These are phyloP conservation scores for Zygosaccharomyces sapae DNA, from an alignment of 1,139 yeast species.

Conservation along the genomic window DNA sequence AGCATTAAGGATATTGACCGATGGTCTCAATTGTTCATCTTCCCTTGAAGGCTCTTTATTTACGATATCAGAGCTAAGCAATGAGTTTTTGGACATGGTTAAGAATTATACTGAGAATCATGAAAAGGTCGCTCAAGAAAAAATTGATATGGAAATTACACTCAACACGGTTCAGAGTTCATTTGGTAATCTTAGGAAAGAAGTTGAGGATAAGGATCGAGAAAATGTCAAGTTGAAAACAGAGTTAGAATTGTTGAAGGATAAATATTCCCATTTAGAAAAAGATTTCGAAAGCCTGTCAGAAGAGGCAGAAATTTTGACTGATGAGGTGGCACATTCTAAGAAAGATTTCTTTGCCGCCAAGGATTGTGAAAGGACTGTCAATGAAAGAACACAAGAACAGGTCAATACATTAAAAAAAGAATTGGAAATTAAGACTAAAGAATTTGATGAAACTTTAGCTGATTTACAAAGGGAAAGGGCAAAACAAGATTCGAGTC, in stretches of 20 bases:
- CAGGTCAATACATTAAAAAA: constrained; percentile 3
- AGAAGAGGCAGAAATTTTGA: constrained; percentile 12
- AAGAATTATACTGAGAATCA: constrained; percentile 7
- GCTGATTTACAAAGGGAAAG: constrained; percentile 1
- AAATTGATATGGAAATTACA: constrained; percentile 1
- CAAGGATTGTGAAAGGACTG: constrained; percentile 4
- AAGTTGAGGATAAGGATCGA: constrained; percentile 1
- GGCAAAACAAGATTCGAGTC: too few species aligned
- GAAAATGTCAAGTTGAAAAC: constrained; percentile 7
- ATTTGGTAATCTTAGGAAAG: constrained; percentile 1
- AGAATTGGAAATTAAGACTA: constrained; percentile 5
- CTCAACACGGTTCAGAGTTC: constrained; percentile 2
- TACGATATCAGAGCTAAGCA: constrained; percentile 11
- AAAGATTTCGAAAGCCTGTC: constrained; percentile 7
- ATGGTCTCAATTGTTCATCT: constrained; percentile 4
- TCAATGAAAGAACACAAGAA: constrained; percentile 8
- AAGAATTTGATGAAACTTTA: background rate
- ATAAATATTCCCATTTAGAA: constrained; percentile 2
- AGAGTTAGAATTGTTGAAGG: constrained; percentile 10
- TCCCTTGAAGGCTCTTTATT: constrained; percentile 5
- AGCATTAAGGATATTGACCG: constrained; percentile 10
- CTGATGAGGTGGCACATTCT: constrained; percentile 10
- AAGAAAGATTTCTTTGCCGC: constrained; percentile 10
- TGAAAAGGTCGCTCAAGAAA: constrained; percentile 8
- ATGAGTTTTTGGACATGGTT: constrained; percentile 8